Evolutionary conservation across 495 filamentous ascomycete species (phyloP).

Genomic region (Articulospora tetracladia): DNA sequence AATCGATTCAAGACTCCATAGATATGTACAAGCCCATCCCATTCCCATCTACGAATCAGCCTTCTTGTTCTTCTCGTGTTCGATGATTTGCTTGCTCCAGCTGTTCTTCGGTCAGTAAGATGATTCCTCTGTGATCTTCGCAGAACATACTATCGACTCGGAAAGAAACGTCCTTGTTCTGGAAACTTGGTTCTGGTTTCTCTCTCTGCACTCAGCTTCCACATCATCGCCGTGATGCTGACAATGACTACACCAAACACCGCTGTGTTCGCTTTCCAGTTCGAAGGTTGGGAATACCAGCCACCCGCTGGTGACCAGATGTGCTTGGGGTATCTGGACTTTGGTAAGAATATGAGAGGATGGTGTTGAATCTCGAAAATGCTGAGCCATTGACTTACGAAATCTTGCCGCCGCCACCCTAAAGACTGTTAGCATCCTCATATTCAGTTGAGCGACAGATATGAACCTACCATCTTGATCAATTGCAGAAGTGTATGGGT

Average conservation of each 20-base stretch:
- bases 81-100: conserved; percentile 89
- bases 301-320: conserved; percentile 98
- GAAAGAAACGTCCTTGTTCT: conserved; percentile 82
- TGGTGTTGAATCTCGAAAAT: conserved; percentile 2
- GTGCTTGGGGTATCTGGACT: conserved; percentile 88
- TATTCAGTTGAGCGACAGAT: background rate
- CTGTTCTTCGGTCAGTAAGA: conserved; percentile 40
- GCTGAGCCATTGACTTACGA: conserved; percentile 58
- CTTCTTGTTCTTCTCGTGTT: conserved; percentile 67
- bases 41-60: conserved; percentile 23
- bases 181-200: conserved; percentile 83
- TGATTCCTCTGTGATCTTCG: background rate
- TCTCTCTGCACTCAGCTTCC: conserved; percentile 76
- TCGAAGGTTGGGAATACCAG: conserved; percentile 90
- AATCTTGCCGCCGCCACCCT: conserved; percentile 81
- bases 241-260: conserved; percentile 68
- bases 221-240: conserved; percentile 69
- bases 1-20: conserved; percentile 17
- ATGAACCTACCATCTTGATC: conserved; percentile 36
- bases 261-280: conserved; percentile 96
- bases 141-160: conserved; percentile 84
- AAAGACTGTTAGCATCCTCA: conserved; percentile 34
- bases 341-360: background rate
- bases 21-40: conserved; percentile 31
- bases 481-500: conserved; percentile 20